These are phyloP conservation scores for Annulohypoxylon nitens DNA, from an alignment of 495 filamentous ascomycete genomes.

Conservation along the genomic window DNA sequence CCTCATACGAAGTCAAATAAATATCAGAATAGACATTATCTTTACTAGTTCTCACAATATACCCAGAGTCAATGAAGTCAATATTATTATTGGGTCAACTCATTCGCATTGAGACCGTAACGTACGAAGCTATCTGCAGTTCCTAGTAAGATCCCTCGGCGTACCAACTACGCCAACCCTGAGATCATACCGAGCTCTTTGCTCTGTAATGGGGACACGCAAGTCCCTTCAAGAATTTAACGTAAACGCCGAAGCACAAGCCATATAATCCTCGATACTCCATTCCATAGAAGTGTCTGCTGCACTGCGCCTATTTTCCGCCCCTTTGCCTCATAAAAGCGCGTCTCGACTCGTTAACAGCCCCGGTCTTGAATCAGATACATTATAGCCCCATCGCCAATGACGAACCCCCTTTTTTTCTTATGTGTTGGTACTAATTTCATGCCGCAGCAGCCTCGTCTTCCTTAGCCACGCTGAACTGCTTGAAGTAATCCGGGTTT, in stretches of 20 bases:
- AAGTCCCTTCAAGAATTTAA: constrained; percentile 5
- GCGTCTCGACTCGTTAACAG: neutral
- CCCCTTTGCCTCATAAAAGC: neutral
- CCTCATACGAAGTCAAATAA: too few species aligned
- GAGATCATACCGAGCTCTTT: constrained; percentile 12
- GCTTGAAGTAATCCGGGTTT: constrained; percentile 80
- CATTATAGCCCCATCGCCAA: neutral
- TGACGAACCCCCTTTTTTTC: neutral
- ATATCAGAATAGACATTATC: neutral
- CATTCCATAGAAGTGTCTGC: neutral
- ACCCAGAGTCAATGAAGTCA: neutral
- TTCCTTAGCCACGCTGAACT: constrained; percentile 68
- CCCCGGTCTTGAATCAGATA: neutral
- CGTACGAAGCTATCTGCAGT: constrained; percentile 13
- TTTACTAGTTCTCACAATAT: neutral
- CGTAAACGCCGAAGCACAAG: constrained; percentile 21
- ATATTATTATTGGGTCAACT: constrained; percentile 21
- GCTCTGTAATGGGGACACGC: constrained; percentile 14
- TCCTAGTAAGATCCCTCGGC: constrained; percentile 2
- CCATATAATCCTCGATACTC: neutral
- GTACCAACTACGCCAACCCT: neutral
- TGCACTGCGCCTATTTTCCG: neutral
- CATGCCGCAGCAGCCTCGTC: constrained; percentile 50
- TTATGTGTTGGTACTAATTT: neutral
- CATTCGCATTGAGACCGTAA: constrained; percentile 29